A percentile compares a stretch with the other conserved stretches of the same genome.
Evolutionary conservation across 768 basidiomycete species (phyloP).

Genomic region (Mycena vulgaris): DNA sequence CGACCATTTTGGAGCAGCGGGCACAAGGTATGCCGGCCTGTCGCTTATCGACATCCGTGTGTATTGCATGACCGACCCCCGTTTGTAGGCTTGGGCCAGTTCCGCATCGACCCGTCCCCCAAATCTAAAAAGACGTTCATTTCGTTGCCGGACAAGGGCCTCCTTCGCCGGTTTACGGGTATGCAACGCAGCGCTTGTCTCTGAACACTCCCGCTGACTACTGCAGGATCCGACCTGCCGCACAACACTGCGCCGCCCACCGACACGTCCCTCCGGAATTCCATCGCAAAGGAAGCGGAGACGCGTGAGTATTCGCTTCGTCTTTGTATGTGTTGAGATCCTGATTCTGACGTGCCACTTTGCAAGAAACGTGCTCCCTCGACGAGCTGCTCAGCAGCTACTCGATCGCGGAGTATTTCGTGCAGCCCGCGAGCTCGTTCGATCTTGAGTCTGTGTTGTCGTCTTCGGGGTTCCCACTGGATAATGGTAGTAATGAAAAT

Average conservation of each 20-base stretch:
- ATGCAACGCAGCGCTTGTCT: neutral
- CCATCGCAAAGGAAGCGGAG: slow-evolving; percentile 19
- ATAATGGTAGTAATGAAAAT: neutral
- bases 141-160: slow-evolving; percentile 28
- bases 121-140: slow-evolving; percentile 28
- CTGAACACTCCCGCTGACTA: neutral
- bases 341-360: neutral
- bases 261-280: slow-evolving; percentile 28
- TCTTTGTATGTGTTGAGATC: no score
- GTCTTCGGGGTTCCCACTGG: neutral
- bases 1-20: slow-evolving; percentile 11
- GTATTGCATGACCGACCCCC: no score
- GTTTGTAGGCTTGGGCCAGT: slow-evolving; percentile 5
- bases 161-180: slow-evolving; percentile 28
- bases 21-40: slow-evolving; percentile 1
- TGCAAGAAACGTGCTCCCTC: slow-evolving; percentile 19
- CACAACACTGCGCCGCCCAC: slow-evolving; percentile 31
- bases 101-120: neutral
- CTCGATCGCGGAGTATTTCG: slow-evolving; percentile 29
- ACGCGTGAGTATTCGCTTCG: neutral
- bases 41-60: neutral
- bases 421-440: slow-evolving; percentile 28
- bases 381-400: slow-evolving; percentile 30
- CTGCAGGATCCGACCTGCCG: slow-evolving; percentile 7
- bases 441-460: slow-evolving; percentile 26